These are phyloP conservation scores for Apophysomyces ossiformis DNA, from an alignment of 371 early-diverging fungal species.

Conservation along the genomic window DNA sequence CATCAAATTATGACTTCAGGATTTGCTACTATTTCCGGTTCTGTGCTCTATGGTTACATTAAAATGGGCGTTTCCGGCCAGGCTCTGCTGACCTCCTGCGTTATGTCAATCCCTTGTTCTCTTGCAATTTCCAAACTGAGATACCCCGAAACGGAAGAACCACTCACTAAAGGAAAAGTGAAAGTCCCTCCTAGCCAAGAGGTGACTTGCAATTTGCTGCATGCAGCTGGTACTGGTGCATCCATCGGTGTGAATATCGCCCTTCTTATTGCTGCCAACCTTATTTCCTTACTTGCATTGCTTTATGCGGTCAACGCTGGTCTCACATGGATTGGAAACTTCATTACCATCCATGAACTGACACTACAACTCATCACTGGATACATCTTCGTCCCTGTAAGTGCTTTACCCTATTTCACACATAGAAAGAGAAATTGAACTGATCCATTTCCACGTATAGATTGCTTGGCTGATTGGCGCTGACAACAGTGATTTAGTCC, in stretches of 20 bases:
- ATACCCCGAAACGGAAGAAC: slow-evolving; percentile 85
- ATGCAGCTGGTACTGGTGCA: slow-evolving; percentile 89
- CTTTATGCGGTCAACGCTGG: slow-evolving; percentile 72
- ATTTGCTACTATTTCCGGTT: slow-evolving; percentile 92
- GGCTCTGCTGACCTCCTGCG: slow-evolving; percentile 79
- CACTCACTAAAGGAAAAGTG: slow-evolving; percentile 71
- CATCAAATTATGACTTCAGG: slow-evolving; percentile 93
- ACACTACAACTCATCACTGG: slow-evolving; percentile 74
- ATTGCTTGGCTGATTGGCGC: slow-evolving; percentile 88
- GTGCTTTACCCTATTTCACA: not conserved
- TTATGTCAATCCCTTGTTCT: slow-evolving; percentile 94
- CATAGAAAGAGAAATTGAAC: not conserved
- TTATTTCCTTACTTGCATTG: slow-evolving; percentile 78
- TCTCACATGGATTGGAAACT: slow-evolving; percentile 78
- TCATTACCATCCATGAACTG: slow-evolving; percentile 67
- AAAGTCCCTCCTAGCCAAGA: slow-evolving; percentile 49
- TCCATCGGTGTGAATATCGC: slow-evolving; percentile 80
- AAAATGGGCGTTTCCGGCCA: slow-evolving; percentile 70
- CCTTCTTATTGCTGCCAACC: slow-evolving; percentile 76
- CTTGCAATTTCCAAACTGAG: slow-evolving; percentile 79
- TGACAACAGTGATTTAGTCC: slow-evolving; percentile 59
- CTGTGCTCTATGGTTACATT: slow-evolving; percentile 81
- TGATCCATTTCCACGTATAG: slow-evolving; percentile 11
- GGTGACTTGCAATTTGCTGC: slow-evolving; percentile 70
- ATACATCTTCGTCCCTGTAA: slow-evolving; percentile 60